These are phyloP conservation scores for Paramecium octaurelia DNA, from an alignment of 73 alveolate genomes.

Conservation along the genomic window DNA sequence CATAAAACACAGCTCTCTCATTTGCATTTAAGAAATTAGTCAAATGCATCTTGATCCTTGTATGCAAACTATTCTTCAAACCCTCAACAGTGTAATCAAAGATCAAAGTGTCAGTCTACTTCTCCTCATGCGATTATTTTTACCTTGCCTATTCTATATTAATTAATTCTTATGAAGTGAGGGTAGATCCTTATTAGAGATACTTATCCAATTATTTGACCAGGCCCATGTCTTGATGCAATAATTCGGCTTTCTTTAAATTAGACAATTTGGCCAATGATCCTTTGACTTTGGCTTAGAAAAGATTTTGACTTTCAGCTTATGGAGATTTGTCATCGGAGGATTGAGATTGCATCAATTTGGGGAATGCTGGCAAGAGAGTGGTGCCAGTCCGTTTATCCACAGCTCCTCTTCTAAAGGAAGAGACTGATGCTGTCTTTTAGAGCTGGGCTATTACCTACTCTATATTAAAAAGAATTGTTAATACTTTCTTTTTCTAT, in stretches of 20 bases:
- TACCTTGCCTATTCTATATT: neutral
- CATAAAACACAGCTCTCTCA: conserved; percentile 50
- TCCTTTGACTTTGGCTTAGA: neutral
- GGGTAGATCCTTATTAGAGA: conserved; percentile 25
- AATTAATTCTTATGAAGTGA: conserved; percentile 1
- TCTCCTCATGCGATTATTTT: neutral
- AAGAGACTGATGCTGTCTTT: neutral
- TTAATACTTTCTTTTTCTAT: conserved; percentile 18
- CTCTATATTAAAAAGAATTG: neutral
- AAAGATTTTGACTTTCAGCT: neutral
- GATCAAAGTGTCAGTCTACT: neutral
- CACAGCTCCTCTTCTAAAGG: conserved; percentile 16
- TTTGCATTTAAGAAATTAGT: conserved; percentile 17
- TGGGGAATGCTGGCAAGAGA: neutral
- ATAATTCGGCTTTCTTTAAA: neutral
- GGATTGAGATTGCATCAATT: neutral
- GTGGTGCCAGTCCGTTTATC: neutral
- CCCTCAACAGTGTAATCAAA: conserved; percentile 50
- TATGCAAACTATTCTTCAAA: conserved; percentile 16
- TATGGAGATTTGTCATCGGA: neutral
- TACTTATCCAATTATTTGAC: conserved; percentile 22
- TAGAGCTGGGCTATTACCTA: neutral
- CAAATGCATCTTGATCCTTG: neutral
- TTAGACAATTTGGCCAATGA: conserved; percentile 32
- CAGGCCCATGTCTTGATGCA: neutral